Evolutionary conservation across 148 eudicot genomes (phyloP).

Genomic region (Cornus controversa): DNA sequence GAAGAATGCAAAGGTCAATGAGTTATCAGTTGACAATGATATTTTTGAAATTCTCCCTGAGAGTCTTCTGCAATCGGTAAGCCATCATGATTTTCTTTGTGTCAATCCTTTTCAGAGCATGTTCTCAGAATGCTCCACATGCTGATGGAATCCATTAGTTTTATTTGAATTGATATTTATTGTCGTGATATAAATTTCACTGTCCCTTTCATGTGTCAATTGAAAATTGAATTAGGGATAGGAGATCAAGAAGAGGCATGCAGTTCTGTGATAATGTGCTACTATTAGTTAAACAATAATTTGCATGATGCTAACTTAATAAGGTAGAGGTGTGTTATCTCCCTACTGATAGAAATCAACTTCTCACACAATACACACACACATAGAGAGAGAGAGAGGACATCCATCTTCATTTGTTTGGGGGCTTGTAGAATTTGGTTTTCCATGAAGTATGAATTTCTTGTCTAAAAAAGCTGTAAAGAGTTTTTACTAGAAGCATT

Average conservation of each 20-base stretch:
- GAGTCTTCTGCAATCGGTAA: conserved; percentile 67
- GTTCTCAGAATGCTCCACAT: neutral
- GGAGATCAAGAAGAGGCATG: neutral
- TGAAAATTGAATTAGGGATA: neutral
- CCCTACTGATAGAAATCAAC: neutral
- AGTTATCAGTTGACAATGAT: conserved; percentile 33
- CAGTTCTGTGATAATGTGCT: neutral
- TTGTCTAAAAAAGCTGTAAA: neutral
- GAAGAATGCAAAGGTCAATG: conserved; percentile 23
- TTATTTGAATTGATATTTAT: neutral
- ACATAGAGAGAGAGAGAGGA: neutral
- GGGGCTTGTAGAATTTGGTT: neutral
- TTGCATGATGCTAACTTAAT: neutral
- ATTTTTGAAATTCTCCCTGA: conserved; percentile 56
- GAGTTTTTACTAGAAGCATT: neutral
- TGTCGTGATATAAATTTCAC: neutral
- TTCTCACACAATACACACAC: too few relatives aligned
- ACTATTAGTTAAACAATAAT: neutral
- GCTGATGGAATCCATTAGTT: neutral
- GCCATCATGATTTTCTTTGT: neutral
- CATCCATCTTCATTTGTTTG: neutral
- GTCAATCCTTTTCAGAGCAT: neutral
- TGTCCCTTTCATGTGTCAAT: neutral
- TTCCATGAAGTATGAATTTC: neutral
- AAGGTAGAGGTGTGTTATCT: neutral